Evolutionary conservation across 805 yeast genomes (phyloP), one percentile per base, ranked within the genome.

Genomic region (Cyberlindnera meyerae): DNA sequence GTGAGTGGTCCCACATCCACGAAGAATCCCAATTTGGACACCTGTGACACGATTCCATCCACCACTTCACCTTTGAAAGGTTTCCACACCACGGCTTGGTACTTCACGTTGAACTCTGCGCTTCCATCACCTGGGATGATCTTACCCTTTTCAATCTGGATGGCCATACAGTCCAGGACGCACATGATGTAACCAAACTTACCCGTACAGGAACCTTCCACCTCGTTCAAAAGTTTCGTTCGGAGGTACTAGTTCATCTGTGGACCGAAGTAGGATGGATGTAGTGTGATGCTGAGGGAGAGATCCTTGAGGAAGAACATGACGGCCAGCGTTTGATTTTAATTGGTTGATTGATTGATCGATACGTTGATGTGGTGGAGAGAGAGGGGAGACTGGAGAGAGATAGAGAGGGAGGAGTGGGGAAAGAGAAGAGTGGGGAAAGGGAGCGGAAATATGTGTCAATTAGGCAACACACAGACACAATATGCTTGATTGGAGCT

Each of bases 1-100:
- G 89, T 79, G 58, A 93, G 68, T 12, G 98, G 98, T 0, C 98
- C 98, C 20, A 93, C 98, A 61, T 93, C 97, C 26, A 95, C 97
- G 60, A 93, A 93, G 48, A 93, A 87, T 8, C 98, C 98, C 81
- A 90, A 83, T 55, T 77, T 87, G 61, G 83, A 87, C 33, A 95
- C 97, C 22, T 86, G 84, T 11, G 96, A 84, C 12, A 93, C 97
- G 17, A 90, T 79, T 6, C 94, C 98, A 61, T 93, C 98, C 18
- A 93, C 97, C 7, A 93, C 98, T 63, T 93, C 98, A 24, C 97
- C 98, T 64, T 93, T 93, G 66, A 93, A 93, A 5, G 98, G 98
- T 55, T 90, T 84, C 94, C 96, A 93, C 24, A 93, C 97, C 35
- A 93, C 89, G 0, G 98, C 98, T 50, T 95, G 71, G 60, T 93